Evolutionary conservation across 2,329 filamentous ascomycete species (phyloP).

Genomic region (Arthrobotrys pseudoclavata): DNA sequence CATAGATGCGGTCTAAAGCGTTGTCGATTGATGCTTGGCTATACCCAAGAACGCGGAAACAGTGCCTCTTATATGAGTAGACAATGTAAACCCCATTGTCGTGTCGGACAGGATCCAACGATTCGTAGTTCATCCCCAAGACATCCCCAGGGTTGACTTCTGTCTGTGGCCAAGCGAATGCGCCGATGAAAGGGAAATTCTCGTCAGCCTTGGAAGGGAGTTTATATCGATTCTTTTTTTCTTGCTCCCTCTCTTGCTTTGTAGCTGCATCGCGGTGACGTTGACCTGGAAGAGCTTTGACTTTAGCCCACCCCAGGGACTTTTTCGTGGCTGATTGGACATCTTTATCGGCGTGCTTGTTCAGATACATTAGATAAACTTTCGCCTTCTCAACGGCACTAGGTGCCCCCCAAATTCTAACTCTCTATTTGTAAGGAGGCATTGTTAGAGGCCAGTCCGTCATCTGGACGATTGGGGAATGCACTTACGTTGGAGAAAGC

Average conservation of each 20-base stretch:
- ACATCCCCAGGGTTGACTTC: slow-evolving; percentile 58
- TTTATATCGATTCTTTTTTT: slow-evolving; percentile 51
- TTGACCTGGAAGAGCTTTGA: slow-evolving; percentile 60
- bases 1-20: slow-evolving; percentile 62
- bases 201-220: slow-evolving; percentile 43
- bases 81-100: slow-evolving; percentile 62
- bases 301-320: slow-evolving; percentile 59
- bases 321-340: slow-evolving; percentile 50
- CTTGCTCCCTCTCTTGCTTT: slow-evolving; percentile 42
- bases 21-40: slow-evolving; percentile 56
- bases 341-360: slow-evolving; percentile 60
- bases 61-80: slow-evolving; percentile 43
- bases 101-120: slow-evolving; percentile 61
- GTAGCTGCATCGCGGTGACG: slow-evolving; percentile 38
- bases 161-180: slow-evolving; percentile 61
- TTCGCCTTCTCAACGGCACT: slow-evolving; percentile 61
- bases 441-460: not conserved
- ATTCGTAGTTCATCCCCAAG: slow-evolving; percentile 61
- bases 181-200: slow-evolving; percentile 59
- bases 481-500: slow-evolving; percentile 8
- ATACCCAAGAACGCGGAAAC: slow-evolving; percentile 62
- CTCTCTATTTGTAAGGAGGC: slow-evolving; percentile 40
- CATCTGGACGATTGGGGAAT: not conserved
- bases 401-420: slow-evolving; percentile 62
- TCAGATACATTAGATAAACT: slow-evolving; percentile 61